A percentile compares a stretch with the other conserved stretches of the same genome.
Conservation (phyloP, 441 rosid species). For the Melastoma candidum region DNA sequence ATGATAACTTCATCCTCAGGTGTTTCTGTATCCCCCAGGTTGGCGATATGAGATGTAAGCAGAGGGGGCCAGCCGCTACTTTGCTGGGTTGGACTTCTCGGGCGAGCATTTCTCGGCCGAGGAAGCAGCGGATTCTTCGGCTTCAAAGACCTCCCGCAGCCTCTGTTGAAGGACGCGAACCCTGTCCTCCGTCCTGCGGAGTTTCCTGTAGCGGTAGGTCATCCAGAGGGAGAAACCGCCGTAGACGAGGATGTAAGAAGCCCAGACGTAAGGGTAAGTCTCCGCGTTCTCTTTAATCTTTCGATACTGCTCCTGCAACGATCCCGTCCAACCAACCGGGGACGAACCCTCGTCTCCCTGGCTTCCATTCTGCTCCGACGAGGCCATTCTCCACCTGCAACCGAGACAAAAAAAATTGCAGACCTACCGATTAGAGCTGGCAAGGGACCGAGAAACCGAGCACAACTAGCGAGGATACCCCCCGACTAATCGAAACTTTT, state of each 20-base stretch:
- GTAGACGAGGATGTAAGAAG: constrained; percentile 66
- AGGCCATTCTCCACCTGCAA: constrained; percentile 29
- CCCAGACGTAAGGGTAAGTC: constrained; percentile 92
- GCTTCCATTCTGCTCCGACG: constrained; percentile 26
- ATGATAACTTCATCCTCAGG: too few species aligned
- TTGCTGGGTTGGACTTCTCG: too few species aligned
- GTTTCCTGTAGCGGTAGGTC: constrained; percentile 75
- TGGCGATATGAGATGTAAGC: too few species aligned
- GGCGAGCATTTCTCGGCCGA: too few species aligned
- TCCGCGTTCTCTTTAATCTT: constrained; percentile 74
- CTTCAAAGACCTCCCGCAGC: constrained; percentile 42
- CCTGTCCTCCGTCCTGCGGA: constrained; percentile 80
- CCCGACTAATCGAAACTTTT: too few species aligned
- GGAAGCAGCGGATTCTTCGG: constrained; percentile 35
- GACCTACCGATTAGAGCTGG: too few species aligned
- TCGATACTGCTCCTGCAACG: constrained; percentile 43
- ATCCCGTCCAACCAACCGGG: constrained; percentile 28
- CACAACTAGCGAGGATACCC: too few species aligned
- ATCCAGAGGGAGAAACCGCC: constrained; percentile 76
- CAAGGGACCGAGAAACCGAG: too few species aligned
- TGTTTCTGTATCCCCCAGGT: too few species aligned
- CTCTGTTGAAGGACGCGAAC: constrained; percentile 67
- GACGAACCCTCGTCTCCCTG: constrained; percentile 22
- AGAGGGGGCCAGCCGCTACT: too few species aligned
- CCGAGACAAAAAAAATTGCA: too few species aligned